A percentile compares a stretch with the other conserved stretches of the same genome.
phyloP scores from a whole-genome alignment of 805 yeast species.

The Wickerhamiella domercqiae region DNA sequence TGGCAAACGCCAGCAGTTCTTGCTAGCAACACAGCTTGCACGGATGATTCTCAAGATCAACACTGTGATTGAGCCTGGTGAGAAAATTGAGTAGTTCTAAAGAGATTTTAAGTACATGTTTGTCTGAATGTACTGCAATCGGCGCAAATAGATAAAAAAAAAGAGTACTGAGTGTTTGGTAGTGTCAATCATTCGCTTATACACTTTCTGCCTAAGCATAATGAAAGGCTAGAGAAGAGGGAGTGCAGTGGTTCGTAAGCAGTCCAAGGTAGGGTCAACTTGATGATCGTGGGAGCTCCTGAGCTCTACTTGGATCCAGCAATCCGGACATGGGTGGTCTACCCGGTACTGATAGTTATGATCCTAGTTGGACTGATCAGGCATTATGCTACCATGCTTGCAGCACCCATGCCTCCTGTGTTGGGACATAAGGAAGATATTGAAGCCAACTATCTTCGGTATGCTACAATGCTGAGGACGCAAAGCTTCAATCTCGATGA shows the following conservation, averaged over 20 bases:
- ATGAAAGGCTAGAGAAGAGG: too few relatives aligned
- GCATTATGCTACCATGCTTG: conserved; percentile 45
- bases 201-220: too few relatives aligned
- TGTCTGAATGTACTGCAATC: too few relatives aligned
- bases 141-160: too few relatives aligned
- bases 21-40: conserved; percentile 91
- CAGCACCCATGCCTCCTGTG: conserved; percentile 43
- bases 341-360: conserved; percentile 85
- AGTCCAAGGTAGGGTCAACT: too few relatives aligned
- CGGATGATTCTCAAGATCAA: conserved; percentile 96
- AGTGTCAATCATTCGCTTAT: too few relatives aligned
- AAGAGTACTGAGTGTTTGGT: too few relatives aligned
- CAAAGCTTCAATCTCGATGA: conserved; percentile 39
- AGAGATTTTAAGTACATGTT: too few relatives aligned
- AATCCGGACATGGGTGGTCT: conserved; percentile 73
- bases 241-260: too few relatives aligned
- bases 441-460: conserved; percentile 41
- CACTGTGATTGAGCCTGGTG: conserved; percentile 84
- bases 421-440: conserved; percentile 36
- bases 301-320: conserved; percentile 63
- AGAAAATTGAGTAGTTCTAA: conserved; percentile 18
- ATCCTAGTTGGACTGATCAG: conserved; percentile 70
- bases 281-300: conserved; percentile 8
- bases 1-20: conserved; percentile 91
- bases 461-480: conserved; percentile 41